Base-by-base conservation (phyloP, 2,329 filamentous ascomycete species). In the Sphaerulina populicola region DNA sequence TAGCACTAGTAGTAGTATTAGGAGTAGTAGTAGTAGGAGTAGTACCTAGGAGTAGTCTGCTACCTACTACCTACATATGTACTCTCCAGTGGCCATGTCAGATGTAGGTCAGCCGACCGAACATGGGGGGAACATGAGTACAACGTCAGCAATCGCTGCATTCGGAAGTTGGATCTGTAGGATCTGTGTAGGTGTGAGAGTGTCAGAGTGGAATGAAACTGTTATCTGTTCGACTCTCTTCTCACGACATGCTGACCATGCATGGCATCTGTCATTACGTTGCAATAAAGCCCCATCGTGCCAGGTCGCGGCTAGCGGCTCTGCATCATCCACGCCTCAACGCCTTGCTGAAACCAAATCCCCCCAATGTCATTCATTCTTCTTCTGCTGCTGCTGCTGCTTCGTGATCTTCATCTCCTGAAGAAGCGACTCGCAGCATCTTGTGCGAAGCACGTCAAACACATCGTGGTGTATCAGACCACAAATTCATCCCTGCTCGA, bases 401-500 rank as follows among this genome's bases (percentile, higher is more conserved):
- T n/a, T n/a, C n/a, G n/a, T n/a, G n/a, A n/a, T 40, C 40, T 44
- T 50, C 40, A 33, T 50, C 41, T 39, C 30, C 6, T 7, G 1
- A 27, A 7, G 36, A 43, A 27, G 29, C 29, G 35, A 23, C 18
- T 38, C 38, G 29, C 38, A n/a, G 30, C 46, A 15, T 23, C 40
- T 49, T n/a, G 39, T 44, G 47, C 39, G 12, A 40, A 37, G 47
- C 47, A 43, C 15, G 7, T 10, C 21, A 39, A 40, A 27, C 23
- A 27, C 23, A 18, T 18, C 18, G 18, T 18, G 18, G 18, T 18
- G 18, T 18, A 42, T 44, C 27, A 44, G 42, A 15, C 47, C 46
- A 42, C 47, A 44, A 44, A 50, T 44, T 46, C 23, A 45, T 45
- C 46, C 51, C 51, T 53, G 51, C 51, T 44, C 10, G 46, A 45